Percentiles rank a stretch among this genome's conserved stretches.
Evolutionary conservation across 2,329 filamentous ascomycete species (phyloP).

Genomic region (Gnomoniopsis sp.): DNA sequence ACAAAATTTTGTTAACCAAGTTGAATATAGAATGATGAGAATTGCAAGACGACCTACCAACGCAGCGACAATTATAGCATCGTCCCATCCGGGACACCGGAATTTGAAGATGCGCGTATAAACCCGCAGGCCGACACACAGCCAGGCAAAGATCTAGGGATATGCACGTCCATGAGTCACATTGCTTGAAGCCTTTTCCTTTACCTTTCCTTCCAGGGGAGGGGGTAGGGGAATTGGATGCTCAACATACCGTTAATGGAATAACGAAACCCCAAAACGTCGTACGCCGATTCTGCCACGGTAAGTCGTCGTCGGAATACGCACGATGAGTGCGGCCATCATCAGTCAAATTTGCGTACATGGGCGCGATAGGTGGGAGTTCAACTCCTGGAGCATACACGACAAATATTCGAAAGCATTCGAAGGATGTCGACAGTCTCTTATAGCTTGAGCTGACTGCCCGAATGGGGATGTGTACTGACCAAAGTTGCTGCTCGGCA

Average conservation of each 20-base stretch:
- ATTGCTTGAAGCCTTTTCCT: too few species aligned
- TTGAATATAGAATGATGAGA: background rate
- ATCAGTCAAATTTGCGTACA: background rate
- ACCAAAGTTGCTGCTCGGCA: too few species aligned
- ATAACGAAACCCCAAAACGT: slow-evolving; percentile 18
- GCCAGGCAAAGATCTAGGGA: slow-evolving; percentile 17
- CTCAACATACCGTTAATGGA: slow-evolving; percentile 13
- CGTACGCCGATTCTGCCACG: slow-evolving; percentile 12
- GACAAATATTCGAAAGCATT: too few species aligned
- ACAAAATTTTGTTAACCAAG: background rate
- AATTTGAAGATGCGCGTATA: slow-evolving; percentile 17
- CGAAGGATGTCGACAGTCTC: too few species aligned
- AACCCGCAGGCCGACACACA: slow-evolving; percentile 14
- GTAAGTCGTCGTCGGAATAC: slow-evolving; percentile 2
- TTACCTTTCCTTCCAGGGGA: too few species aligned
- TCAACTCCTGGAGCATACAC: background rate
- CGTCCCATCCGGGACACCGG: slow-evolving; percentile 20
- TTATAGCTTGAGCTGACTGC: too few species aligned
- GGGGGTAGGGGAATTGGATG: too few species aligned
- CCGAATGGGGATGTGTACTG: too few species aligned
- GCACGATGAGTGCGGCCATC: background rate
- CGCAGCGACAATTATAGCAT: slow-evolving; percentile 17
- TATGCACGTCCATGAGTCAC: too few species aligned
- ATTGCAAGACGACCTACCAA: slow-evolving; percentile 3
- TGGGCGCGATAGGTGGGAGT: background rate